A percentile compares a stretch with the other conserved stretches of the same genome.
Conservation (phyloP, 2,329 filamentous ascomycete genomes). For the Ophiosphaerella korrae region DNA sequence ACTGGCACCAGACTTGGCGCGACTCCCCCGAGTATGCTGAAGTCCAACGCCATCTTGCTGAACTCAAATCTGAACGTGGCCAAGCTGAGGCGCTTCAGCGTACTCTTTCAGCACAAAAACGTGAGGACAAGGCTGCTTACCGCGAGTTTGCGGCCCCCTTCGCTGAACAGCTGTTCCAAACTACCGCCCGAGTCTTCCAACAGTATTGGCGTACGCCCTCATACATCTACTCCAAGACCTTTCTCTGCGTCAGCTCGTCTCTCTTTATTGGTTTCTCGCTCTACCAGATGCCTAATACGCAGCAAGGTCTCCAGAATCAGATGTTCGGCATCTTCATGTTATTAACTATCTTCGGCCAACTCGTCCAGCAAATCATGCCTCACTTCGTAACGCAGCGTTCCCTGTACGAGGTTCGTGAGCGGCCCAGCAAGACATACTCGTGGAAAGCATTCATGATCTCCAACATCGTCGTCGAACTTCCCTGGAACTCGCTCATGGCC, state of each 20-base stretch:
- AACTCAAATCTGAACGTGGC: constrained; percentile 50
- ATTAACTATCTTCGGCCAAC: constrained; percentile 77
- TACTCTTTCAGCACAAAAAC: constrained; percentile 49
- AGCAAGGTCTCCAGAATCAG: constrained; percentile 82
- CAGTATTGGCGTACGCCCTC: constrained; percentile 91
- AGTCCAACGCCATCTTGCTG: constrained; percentile 53
- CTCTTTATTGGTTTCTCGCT: constrained; percentile 86
- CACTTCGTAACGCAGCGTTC: constrained; percentile 82
- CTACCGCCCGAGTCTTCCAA: constrained; percentile 77
- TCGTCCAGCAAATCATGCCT: constrained; percentile 82
- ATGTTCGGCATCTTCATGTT: constrained; percentile 88
- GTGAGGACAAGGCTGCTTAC: constrained; percentile 61
- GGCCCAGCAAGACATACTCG: constrained; percentile 81
- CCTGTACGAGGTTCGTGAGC: constrained; percentile 83
- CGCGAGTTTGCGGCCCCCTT: constrained; percentile 84
- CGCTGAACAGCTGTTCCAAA: constrained; percentile 67
- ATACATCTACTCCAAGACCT: constrained; percentile 84
- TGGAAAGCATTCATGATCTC: constrained; percentile 86
- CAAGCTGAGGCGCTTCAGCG: constrained; percentile 40
- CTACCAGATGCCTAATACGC: constrained; percentile 71
- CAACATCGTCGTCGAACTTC: constrained; percentile 82
- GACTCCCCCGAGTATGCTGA: constrained; percentile 53
- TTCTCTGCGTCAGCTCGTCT: constrained; percentile 67
- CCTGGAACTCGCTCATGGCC: constrained; percentile 79
- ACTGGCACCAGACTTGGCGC: constrained; percentile 58